Base-by-base conservation (phyloP, 139 green algal species). In the Chlorella sp. region DNA sequence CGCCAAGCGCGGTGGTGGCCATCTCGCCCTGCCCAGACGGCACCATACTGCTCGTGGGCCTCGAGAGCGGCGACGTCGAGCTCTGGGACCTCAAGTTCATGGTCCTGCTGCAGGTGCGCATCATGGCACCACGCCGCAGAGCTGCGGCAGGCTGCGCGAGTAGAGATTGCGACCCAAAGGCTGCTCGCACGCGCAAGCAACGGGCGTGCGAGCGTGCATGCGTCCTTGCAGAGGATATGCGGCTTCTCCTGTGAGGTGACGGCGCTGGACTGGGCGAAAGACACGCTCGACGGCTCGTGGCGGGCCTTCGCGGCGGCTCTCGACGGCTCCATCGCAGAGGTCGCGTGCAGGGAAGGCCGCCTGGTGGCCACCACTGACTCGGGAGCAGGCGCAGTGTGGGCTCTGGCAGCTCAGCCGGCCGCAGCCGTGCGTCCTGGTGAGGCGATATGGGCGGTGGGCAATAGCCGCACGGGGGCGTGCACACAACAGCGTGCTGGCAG, bases 351-450 rank as follows among this genome's bases (percentile, higher is more conserved):
- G 36, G 59, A 50, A 50, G 62, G 36, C 59, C n/a, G 2, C 14
- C 62, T 65, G 32, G 69, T 73, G 50, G 60, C 74, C 55, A 36
- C 63, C 1, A 59, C 50, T 1, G 93, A 97, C 77, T 93, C 88
- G 22, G 85, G 83, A 72, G 93, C 93, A 10, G 93, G 93, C 6
- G 87, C 92, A 2, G 81, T 97, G 6, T 98, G 93, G 93, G 71
- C 72, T 36, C 79, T 96, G 55, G 86, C 75, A 17, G 70, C 83
- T 6, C 81, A 90, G 49, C 89, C 92, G 1, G 35, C 33, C 5
- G 62, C 35, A 0, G 55, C 69, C n/a, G 62, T 84, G 20, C 74
- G 73, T 27, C 65, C 77, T 66, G 76, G 80, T 80, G 50, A 3
- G 69, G n/a, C n/a, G n/a, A n/a, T n/a, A n/a, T n/a, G n/a, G n/a